These are phyloP conservation scores for Calcarisporium arbuscula DNA, from an alignment of 2,329 filamentous ascomycete species.

Conservation along the genomic window DNA sequence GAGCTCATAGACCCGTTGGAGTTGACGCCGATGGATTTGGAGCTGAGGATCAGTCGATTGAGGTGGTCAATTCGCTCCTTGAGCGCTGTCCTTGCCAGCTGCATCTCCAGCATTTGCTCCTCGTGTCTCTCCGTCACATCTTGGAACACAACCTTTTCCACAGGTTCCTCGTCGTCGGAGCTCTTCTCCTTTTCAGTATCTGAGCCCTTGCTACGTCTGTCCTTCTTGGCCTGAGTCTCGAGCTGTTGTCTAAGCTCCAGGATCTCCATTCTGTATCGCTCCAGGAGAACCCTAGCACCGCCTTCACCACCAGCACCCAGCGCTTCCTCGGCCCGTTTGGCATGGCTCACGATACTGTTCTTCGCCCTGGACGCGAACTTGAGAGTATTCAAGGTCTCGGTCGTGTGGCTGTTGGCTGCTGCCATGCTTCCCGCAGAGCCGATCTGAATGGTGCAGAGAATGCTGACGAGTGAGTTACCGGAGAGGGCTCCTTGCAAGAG, in stretches of 20 bases:
- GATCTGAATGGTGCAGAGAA: conserved; percentile 92
- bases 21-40: conserved; percentile 93
- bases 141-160: conserved; percentile 67
- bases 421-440: conserved; percentile 69
- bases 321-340: conserved; percentile 89
- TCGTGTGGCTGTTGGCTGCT: conserved; percentile 65
- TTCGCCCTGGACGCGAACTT: conserved; percentile 96
- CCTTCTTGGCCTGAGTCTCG: conserved; percentile 70
- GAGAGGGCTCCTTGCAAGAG: conserved; percentile 88
- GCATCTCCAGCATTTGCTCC: conserved; percentile 98
- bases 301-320: conserved; percentile 75
- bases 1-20: conserved; percentile 64
- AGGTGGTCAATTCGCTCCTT: conserved; percentile 97
- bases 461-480: conserved; percentile 90
- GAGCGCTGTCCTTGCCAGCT: conserved; percentile 86
- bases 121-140: conserved; percentile 84
- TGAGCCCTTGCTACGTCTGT: conserved; percentile 49
- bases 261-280: conserved; percentile 93
- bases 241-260: conserved; percentile 73
- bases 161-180: too few species aligned
- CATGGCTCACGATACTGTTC: conserved; percentile 96
- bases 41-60: conserved; percentile 89
- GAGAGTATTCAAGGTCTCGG: conserved; percentile 88
- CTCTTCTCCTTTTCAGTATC: conserved; percentile 58
- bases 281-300: conserved; percentile 77